phyloP scores from a whole-genome alignment of 164 flowering plant species.

The Berberis thunbergii region DNA sequence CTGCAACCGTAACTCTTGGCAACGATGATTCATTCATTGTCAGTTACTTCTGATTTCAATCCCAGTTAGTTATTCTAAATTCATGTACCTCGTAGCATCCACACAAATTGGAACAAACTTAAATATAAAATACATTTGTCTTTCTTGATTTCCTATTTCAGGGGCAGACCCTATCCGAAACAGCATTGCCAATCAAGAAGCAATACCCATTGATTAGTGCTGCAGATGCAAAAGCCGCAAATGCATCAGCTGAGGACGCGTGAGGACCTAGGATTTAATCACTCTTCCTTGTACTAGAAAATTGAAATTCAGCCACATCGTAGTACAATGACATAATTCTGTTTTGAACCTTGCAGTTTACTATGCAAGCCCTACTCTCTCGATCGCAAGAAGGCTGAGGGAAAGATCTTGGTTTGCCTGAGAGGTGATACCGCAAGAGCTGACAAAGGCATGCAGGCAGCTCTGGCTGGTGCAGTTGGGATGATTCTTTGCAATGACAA shows the following conservation, averaged over 20 bases:
- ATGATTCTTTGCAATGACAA: constrained; percentile 47
- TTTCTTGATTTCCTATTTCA: not conserved
- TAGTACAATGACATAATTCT: not conserved
- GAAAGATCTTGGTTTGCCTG: constrained; percentile 53
- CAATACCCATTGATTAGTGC: constrained; percentile 33
- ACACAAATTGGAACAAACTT: too few relatives aligned
- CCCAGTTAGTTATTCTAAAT: too few relatives aligned
- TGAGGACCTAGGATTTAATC: constrained; percentile 10
- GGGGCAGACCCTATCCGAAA: constrained; percentile 45
- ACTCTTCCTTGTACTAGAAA: too few relatives aligned
- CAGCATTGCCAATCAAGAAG: constrained; percentile 12
- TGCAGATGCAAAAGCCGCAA: constrained; percentile 22
- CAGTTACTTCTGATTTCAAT: not conserved
- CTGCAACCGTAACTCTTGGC: constrained; percentile 22
- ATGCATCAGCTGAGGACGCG: constrained; percentile 27
- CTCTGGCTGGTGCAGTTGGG: constrained; percentile 45
- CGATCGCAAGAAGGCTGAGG: constrained; percentile 43
- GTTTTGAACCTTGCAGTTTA: constrained; percentile 3
- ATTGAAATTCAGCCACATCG: too few relatives aligned
- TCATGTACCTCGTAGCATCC: too few relatives aligned
- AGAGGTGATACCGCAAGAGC: constrained; percentile 33
- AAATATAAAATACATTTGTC: too few relatives aligned
- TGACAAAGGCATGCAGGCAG: constrained; percentile 33
- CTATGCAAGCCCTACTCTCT: constrained; percentile 32
- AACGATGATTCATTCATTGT: constrained; percentile 25